Evolutionary conservation across 495 filamentous ascomycete species (phyloP).

Genomic region (Penicillium malachiteum): DNA sequence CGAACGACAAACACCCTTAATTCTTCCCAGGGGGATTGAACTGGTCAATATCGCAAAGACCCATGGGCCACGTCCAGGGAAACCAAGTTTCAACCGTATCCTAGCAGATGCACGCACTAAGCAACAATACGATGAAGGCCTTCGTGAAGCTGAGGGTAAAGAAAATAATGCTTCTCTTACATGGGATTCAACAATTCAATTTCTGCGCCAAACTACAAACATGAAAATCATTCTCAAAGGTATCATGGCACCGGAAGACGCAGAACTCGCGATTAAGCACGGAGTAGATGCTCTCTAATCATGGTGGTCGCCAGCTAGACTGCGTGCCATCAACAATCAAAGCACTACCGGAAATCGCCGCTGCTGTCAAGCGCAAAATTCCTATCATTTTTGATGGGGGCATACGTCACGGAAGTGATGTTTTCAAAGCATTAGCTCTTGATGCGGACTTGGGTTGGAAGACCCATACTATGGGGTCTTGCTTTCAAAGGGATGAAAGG

Average conservation of each 20-base stretch:
- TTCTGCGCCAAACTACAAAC: constrained; percentile 4
- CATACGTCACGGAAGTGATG: constrained; percentile 14
- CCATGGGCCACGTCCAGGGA: background rate
- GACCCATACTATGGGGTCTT: constrained; percentile 16
- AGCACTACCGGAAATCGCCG: constrained; percentile 63
- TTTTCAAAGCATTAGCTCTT: constrained; percentile 18
- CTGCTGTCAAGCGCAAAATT: constrained; percentile 5
- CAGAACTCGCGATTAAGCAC: constrained; percentile 45
- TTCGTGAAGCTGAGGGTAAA: constrained; percentile 1
- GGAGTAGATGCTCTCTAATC: constrained; percentile 64
- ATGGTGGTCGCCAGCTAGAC: constrained; percentile 64
- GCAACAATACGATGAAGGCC: constrained; percentile 2
- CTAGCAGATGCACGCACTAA: constrained; percentile 9
- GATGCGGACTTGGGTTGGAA: constrained; percentile 15
- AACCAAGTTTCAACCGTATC: constrained; percentile 6
- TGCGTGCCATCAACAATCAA: constrained; percentile 57
- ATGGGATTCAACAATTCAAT: constrained; percentile 9
- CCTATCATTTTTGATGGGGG: constrained; percentile 15
- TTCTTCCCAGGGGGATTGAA: constrained; percentile 28
- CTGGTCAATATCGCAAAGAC: constrained; percentile 7
- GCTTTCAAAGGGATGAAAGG: constrained; percentile 8
- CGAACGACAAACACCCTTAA: constrained; percentile 41
- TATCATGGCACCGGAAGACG: constrained; percentile 11
- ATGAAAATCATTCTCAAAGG: constrained; percentile 18
- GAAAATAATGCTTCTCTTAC: constrained; percentile 8